phyloP scores from a whole-genome alignment of 192 early-diverging fungal genomes.

The Dissophora ornata region DNA sequence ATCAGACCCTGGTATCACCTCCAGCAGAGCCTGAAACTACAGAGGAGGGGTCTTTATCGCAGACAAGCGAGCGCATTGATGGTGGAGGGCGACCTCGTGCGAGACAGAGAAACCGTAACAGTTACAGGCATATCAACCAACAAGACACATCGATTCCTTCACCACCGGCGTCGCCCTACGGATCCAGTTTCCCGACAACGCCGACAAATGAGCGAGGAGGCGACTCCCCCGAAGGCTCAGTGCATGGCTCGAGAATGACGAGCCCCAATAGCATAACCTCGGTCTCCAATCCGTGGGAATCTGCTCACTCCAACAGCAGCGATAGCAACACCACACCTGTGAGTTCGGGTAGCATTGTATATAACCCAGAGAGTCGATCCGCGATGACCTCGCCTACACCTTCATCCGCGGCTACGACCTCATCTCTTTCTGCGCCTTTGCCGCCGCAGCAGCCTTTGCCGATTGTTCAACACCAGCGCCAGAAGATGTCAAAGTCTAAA shows the following conservation, averaged over 20 bases:
- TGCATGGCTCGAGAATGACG: slow-evolving; percentile 23
- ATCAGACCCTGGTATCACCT: background rate
- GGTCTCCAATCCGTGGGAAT: slow-evolving; percentile 48
- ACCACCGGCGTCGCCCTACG: slow-evolving; percentile 40
- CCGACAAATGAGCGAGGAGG: slow-evolving; percentile 31
- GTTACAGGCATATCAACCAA: slow-evolving; percentile 5
- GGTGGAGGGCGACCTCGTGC: slow-evolving; percentile 9
- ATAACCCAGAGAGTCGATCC: slow-evolving; percentile 17
- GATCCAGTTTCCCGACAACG: slow-evolving; percentile 22
- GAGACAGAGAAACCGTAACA: slow-evolving; percentile 5
- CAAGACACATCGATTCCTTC: slow-evolving; percentile 17
- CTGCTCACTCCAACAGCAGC: slow-evolving; percentile 20
- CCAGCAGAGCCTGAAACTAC: background rate
- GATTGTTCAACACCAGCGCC: slow-evolving; percentile 43
- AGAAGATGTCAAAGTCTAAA: slow-evolving; percentile 44
- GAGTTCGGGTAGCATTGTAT: background rate
- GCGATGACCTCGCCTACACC: slow-evolving; percentile 23
- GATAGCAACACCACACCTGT: slow-evolving; percentile 10
- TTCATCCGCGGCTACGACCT: background rate
- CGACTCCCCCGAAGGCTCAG: slow-evolving; percentile 33
- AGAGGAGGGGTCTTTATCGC: background rate
- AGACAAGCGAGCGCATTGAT: background rate
- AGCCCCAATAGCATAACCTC: slow-evolving; percentile 44
- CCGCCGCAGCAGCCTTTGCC: slow-evolving; percentile 8
- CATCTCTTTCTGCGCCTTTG: background rate